These are phyloP conservation scores for Rhynchospora breviuscula DNA, from an alignment of 176 grass and related monocot species.

Conservation along the genomic window DNA sequence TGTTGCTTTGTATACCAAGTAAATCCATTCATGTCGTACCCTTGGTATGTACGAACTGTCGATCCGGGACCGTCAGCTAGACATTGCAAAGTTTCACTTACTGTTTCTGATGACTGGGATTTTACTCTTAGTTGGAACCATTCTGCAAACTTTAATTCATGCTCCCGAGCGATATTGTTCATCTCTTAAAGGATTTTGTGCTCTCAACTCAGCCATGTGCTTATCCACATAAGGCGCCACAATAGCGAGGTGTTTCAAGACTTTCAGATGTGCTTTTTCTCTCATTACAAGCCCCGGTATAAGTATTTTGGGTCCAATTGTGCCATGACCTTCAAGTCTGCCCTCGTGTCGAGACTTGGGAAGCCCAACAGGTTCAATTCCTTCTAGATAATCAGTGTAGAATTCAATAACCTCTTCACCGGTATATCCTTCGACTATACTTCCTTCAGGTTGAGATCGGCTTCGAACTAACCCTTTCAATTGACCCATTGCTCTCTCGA, in stretches of 20 bases:
- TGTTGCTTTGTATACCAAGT: background rate
- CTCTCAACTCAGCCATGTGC: background rate
- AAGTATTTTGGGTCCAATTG: background rate
- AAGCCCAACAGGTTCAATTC: background rate
- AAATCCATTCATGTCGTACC: background rate
- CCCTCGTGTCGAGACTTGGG: constrained; percentile 11
- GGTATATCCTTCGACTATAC: background rate
- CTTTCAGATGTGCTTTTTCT: background rate
- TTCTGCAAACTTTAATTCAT: background rate
- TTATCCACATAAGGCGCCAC: background rate
- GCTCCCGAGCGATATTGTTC: background rate
- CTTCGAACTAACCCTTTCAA: background rate
- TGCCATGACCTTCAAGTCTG: background rate
- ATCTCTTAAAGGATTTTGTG: background rate
- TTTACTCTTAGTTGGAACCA: background rate
- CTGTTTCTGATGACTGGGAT: background rate
- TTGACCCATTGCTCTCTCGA: background rate
- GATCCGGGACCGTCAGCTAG: background rate
- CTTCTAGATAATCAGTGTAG: background rate
- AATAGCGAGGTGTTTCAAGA: background rate
- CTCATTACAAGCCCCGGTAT: background rate
- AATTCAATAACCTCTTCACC: background rate
- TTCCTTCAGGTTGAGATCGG: background rate
- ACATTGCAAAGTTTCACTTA: background rate
- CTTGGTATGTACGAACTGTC: background rate